Percentiles rank a stretch among this genome's conserved stretches.
These are phyloP conservation scores for Sanguinoderma infundibulare DNA, from an alignment of 1,284 basidiomycete genomes.

Conservation along the genomic window DNA sequence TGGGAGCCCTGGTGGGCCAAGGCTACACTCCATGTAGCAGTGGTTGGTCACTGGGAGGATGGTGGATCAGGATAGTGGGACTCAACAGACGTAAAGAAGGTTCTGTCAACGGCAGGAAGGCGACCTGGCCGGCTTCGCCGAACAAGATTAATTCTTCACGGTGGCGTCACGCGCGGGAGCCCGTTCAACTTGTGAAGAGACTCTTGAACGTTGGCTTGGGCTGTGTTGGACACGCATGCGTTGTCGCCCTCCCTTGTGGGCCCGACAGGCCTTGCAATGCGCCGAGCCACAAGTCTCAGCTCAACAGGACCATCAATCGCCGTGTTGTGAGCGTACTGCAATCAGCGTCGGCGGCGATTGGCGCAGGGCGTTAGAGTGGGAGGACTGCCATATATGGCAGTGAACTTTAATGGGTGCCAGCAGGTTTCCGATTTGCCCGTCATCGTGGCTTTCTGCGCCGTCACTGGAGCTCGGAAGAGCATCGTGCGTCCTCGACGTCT, in stretches of 20 bases:
- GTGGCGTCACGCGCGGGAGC: neutral
- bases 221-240: neutral
- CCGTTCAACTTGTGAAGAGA: neutral
- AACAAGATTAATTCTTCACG: neutral
- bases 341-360: neutral
- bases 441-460: neutral
- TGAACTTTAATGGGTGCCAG: conserved; percentile 2
- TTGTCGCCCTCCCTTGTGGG: neutral
- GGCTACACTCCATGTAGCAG: no score
- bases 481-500: neutral
- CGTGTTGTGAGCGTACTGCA: neutral
- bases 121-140: neutral
- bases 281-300: no score
- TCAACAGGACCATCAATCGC: no score
- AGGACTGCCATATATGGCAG: conserved; percentile 5
- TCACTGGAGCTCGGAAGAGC: neutral
- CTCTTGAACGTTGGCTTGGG: neutral
- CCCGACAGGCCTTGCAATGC: no score
- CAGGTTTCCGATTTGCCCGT: conserved; percentile 11
- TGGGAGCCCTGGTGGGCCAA: neutral
- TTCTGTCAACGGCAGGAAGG: neutral
- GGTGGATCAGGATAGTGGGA: neutral
- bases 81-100: neutral
- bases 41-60: neutral
- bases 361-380: neutral